Evolutionary conservation across 176 grass and related monocot species (phyloP).

Genomic region (Carex cristatella): DNA sequence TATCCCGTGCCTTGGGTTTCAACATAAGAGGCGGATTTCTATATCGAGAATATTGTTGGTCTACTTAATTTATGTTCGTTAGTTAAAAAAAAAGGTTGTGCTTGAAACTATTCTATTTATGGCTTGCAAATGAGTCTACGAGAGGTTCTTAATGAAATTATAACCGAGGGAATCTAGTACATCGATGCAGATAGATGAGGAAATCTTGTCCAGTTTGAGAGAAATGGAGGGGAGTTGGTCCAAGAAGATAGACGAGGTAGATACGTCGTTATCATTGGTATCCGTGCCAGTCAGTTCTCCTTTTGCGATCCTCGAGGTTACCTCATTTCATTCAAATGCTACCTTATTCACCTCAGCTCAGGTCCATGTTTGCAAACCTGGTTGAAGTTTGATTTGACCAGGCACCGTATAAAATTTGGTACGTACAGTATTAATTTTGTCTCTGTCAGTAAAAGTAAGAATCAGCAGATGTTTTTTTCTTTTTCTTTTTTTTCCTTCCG

Average conservation of each 20-base stretch:
- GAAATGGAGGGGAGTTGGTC: slow-evolving; percentile 3
- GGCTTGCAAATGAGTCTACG: too few relatives aligned
- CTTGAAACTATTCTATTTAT: too few relatives aligned
- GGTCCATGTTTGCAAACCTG: background rate
- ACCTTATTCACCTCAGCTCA: slow-evolving; percentile 3
- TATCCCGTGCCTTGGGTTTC: too few relatives aligned
- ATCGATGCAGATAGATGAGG: too few relatives aligned
- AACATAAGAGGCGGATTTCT: too few relatives aligned
- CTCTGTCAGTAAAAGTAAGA: background rate
- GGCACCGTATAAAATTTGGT: background rate
- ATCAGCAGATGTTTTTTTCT: background rate
- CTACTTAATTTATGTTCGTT: too few relatives aligned
- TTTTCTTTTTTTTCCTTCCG: background rate
- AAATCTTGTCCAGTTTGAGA: background rate
- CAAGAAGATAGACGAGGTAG: background rate
- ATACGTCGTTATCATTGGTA: slow-evolving; percentile 14
- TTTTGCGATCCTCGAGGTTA: slow-evolving; percentile 16
- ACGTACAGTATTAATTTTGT: background rate
- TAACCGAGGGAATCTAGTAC: too few relatives aligned
- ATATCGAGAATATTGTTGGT: too few relatives aligned
- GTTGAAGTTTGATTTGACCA: slow-evolving; percentile 13
- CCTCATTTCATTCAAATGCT: slow-evolving; percentile 22
- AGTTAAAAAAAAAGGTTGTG: too few relatives aligned
- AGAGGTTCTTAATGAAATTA: too few relatives aligned
- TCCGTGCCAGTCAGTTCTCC: slow-evolving; percentile 18